Base-by-base conservation (phyloP, 371 early-diverging fungal species). In the Rhizopus stolonifer region DNA sequence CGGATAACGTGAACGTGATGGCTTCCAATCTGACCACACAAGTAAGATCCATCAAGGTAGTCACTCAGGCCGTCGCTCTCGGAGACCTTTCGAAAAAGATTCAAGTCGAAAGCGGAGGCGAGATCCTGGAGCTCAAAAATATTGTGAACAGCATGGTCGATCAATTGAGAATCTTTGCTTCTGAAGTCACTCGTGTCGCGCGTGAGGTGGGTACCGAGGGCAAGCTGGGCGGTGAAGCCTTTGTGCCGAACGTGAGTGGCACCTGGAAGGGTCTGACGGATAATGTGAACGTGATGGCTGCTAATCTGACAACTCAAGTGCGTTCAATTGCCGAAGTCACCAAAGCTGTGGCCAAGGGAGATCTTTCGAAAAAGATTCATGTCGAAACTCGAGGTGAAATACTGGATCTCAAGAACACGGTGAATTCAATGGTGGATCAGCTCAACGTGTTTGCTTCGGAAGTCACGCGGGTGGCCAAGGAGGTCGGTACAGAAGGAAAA, bases 1-100 rank as follows among this genome's bases (percentile, higher is more conserved):
- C 87, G 0, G 79, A 81, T 25, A 85, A 81, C 40, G 82, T 85
- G 39, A 85, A 85, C 34, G 65, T 67, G 53, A 59, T 85, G 86
- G 86, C 86, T 0, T 44, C 71, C 34, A 85, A 85, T 36, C 56
- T 85, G 1, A 85, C 86, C 1, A 65, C 74, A 4, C 86, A 86
- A 53, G 84, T 85, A 5, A 55, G 70, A 14, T 69, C 72, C 7
- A 85, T 85, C 54, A 82, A 82, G 13, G 60, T 45, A 0, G 86
- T 85, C 14, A 78, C 76, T 0, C 81, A 67, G 25, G 86, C 86
- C 0, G 78, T 85, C 4, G 82, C 86, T 52, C 26, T 69, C 61
- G 82, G 74, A 52, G 83, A 85, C 48, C 61, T 80, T 1, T 58
- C 65, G 5, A 67, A 66, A 15, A 75, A 72, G 49, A 67, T 81